A percentile compares a stretch with the other conserved stretches of the same genome.
Conservation (phyloP, 1,139 yeast species). For the Suhomyces bokatorum region DNA sequence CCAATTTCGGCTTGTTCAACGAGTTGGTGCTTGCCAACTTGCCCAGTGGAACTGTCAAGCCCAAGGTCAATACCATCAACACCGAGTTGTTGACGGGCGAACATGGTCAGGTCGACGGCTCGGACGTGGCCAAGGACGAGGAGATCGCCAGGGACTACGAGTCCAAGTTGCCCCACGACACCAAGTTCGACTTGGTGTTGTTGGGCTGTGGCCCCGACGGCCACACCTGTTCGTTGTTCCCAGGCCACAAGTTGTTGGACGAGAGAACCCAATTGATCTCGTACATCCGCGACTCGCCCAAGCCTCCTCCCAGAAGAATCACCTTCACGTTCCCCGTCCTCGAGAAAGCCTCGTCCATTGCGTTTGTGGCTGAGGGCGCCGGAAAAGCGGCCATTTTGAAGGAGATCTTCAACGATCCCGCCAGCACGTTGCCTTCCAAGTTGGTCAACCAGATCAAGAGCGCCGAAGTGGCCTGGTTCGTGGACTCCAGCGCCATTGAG, state of each 20-base stretch:
- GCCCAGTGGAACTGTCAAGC: slow-evolving; percentile 31
- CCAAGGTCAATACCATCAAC: slow-evolving; percentile 53
- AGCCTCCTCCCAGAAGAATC: slow-evolving; percentile 77
- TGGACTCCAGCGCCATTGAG: slow-evolving; percentile 68
- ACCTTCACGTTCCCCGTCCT: slow-evolving; percentile 69
- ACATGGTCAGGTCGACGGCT: slow-evolving; percentile 44
- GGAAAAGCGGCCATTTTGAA: slow-evolving; percentile 75
- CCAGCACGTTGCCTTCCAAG: slow-evolving; percentile 63
- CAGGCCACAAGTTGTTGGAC: slow-evolving; percentile 50
- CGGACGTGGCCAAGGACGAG: slow-evolving; percentile 40
- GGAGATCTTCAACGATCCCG: slow-evolving; percentile 61
- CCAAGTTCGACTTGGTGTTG: slow-evolving; percentile 54
- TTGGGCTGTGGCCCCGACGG: slow-evolving; percentile 84
- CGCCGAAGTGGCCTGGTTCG: slow-evolving; percentile 73
- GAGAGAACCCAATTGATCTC: slow-evolving; percentile 44
- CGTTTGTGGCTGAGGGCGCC: slow-evolving; percentile 88
- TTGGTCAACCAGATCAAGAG: slow-evolving; percentile 58
- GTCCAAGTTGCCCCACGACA: slow-evolving; percentile 40
- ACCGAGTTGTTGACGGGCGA: slow-evolving; percentile 46
- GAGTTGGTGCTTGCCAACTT: slow-evolving; percentile 53
- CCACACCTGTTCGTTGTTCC: slow-evolving; percentile 77
- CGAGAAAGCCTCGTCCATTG: slow-evolving; percentile 54
- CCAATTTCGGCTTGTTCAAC: slow-evolving; percentile 66
- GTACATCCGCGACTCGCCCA: slow-evolving; percentile 61
- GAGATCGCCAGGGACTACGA: slow-evolving; percentile 55